Conservation (phyloP, 768 basidiomycete genomes). For the Tephrocybe sp. region DNA sequence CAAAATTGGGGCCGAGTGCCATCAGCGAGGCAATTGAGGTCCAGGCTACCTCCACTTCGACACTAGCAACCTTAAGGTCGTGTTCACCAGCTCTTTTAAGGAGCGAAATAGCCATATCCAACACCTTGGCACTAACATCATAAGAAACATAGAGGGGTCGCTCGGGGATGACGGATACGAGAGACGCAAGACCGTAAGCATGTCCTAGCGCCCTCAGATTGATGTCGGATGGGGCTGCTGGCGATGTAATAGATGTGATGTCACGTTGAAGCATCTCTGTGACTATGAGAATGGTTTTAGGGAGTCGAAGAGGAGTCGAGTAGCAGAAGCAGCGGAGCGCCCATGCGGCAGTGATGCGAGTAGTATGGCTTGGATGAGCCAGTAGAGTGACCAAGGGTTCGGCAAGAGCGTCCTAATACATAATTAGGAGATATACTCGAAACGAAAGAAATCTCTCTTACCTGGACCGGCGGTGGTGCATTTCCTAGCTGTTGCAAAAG, state of each 20-base stretch:
- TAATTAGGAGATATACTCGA: neutral
- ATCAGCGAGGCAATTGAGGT: slow-evolving; percentile 87
- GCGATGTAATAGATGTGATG: slow-evolving; percentile 68
- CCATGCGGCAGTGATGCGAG: slow-evolving; percentile 87
- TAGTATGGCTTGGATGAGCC: slow-evolving; percentile 82
- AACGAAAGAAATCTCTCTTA: slow-evolving; percentile 22
- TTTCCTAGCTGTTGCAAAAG: slow-evolving; percentile 89
- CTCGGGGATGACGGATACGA: slow-evolving; percentile 83
- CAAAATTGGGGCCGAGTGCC: slow-evolving; percentile 91
- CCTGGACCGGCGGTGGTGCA: slow-evolving; percentile 87
- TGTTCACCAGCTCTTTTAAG: slow-evolving; percentile 92
- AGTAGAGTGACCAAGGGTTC: slow-evolving; percentile 86
- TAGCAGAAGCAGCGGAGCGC: slow-evolving; percentile 89
- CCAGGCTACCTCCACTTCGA: slow-evolving; percentile 95
- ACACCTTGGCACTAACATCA: slow-evolving; percentile 86
- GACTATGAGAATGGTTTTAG: slow-evolving; percentile 74
- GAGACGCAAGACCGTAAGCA: slow-evolving; percentile 85
- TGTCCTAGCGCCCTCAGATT: slow-evolving; percentile 77
- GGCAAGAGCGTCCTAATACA: slow-evolving; percentile 70
- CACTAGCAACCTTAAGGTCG: slow-evolving; percentile 74
- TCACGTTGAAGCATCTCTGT: slow-evolving; percentile 86
- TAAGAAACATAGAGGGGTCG: slow-evolving; percentile 93
- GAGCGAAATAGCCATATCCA: slow-evolving; percentile 88
- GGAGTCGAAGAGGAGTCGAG: slow-evolving; percentile 82
- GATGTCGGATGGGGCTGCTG: slow-evolving; percentile 70